Conservation (phyloP, 2,329 filamentous ascomycete species). For the Alternaria panax region DNA sequence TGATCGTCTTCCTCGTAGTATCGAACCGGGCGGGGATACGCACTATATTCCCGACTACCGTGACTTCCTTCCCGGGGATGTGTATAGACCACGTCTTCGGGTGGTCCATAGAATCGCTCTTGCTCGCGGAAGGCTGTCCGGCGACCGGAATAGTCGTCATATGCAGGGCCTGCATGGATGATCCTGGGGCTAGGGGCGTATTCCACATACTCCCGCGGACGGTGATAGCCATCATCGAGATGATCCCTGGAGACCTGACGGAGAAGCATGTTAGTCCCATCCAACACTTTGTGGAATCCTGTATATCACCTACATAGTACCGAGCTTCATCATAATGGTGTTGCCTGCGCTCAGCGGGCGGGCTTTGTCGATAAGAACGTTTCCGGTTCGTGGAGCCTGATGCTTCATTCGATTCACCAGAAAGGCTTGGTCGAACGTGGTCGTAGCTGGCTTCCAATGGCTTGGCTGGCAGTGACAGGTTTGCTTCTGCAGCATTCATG, state of each 20-base stretch:
- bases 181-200: constrained; percentile 40
- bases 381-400: constrained; percentile 27
- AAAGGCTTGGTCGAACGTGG: constrained; percentile 51
- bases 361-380: constrained; percentile 33
- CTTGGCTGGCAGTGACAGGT: constrained; percentile 44
- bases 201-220: constrained; percentile 39
- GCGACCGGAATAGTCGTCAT: constrained; percentile 42
- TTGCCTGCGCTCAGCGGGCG: constrained; percentile 37
- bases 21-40: constrained; percentile 37
- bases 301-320: constrained; percentile 45
- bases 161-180: constrained; percentile 35
- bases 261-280: constrained; percentile 24
- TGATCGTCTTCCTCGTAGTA: constrained; percentile 38
- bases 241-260: constrained; percentile 38
- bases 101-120: constrained; percentile 39
- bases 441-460: constrained; percentile 59
- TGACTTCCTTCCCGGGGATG: constrained; percentile 39
- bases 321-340: constrained; percentile 41
- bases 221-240: constrained; percentile 38
- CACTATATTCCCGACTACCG: constrained; percentile 35
- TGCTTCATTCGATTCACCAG: constrained; percentile 24
- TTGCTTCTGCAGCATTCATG: constrained; percentile 32
- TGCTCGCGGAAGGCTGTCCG: constrained; percentile 44
- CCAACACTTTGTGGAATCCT: constrained; percentile 7
- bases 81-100: constrained; percentile 38